phyloP scores from a whole-genome alignment of 2,329 filamentous ascomycete genomes.

The Didymosphaeria variabile region DNA sequence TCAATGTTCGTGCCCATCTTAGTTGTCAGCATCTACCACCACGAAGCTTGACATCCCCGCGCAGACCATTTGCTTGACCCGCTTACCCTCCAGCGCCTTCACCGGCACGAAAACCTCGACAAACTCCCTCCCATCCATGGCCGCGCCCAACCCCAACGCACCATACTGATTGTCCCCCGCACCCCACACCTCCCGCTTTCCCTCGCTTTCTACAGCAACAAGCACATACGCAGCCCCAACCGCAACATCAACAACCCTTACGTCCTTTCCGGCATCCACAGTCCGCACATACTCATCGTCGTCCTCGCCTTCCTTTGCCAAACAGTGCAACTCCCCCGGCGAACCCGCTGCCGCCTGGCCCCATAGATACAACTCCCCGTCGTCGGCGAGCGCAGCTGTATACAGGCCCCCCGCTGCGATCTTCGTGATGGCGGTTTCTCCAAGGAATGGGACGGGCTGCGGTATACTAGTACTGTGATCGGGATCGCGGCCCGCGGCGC shows the following conservation, averaged over 20 bases:
- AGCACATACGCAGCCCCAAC: slow-evolving; percentile 42
- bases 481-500: slow-evolving; percentile 32
- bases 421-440: slow-evolving; percentile 30
- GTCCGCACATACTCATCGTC: slow-evolving; percentile 43
- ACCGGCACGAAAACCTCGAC: slow-evolving; percentile 33
- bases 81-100: slow-evolving; percentile 27
- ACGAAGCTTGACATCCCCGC: slow-evolving; percentile 40
- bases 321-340: slow-evolving; percentile 26
- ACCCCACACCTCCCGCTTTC: slow-evolving; percentile 30
- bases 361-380: slow-evolving; percentile 47
- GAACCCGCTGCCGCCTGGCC: slow-evolving; percentile 40
- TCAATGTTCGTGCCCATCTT: neutral
- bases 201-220: slow-evolving; percentile 31
- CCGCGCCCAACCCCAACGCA: slow-evolving; percentile 33
- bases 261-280: slow-evolving; percentile 29
- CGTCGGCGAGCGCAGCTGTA: slow-evolving; percentile 39
- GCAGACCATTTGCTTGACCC: slow-evolving; percentile 29
- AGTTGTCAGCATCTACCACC: slow-evolving; percentile 13
- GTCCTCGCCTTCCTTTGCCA: slow-evolving; percentile 16
- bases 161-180: slow-evolving; percentile 35
- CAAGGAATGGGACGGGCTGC: slow-evolving; percentile 36
- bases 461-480: neutral
- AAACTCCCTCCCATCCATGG: slow-evolving; percentile 25
- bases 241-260: slow-evolving; percentile 34
- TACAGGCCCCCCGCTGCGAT: slow-evolving; percentile 44